Conservation (phyloP, 192 early-diverging fungal species). For the Coemansia sp. region DNA sequence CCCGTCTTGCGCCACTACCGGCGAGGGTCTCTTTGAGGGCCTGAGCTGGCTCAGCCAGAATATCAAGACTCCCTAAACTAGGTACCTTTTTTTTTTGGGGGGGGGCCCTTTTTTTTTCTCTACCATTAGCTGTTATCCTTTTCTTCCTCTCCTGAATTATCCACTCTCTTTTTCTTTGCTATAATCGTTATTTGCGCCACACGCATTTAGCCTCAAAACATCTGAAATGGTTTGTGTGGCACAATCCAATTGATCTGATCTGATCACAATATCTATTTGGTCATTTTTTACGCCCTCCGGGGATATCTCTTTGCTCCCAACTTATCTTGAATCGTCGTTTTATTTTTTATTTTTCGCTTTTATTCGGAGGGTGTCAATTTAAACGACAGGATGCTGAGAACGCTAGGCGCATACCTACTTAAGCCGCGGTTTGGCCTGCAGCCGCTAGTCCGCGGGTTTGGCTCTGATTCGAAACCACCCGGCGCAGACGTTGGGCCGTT, state of each 20-base stretch:
- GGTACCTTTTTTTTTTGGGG: constrained; percentile 7
- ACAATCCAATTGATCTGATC: neutral
- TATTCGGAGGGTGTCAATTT: no score
- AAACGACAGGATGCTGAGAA: constrained; percentile 6
- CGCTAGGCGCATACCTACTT: neutral
- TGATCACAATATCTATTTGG: neutral
- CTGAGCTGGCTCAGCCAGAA: constrained; percentile 86
- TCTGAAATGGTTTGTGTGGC: neutral
- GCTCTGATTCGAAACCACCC: constrained; percentile 1
- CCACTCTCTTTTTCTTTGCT: neutral
- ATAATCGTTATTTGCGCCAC: constrained; percentile 2
- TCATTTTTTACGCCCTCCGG: no score
- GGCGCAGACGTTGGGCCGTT: no score
- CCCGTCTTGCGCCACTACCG: constrained; percentile 78
- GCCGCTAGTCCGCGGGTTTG: neutral
- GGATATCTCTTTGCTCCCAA: neutral
- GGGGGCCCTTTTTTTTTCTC: neutral
- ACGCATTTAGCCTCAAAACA: neutral
- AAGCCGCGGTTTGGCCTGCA: neutral
- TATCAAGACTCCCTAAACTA: constrained; percentile 58
- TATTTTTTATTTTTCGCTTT: neutral
- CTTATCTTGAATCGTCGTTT: neutral
- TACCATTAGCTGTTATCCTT: neutral
- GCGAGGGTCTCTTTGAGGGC: constrained; percentile 82
- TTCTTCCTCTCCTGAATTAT: neutral